A percentile compares a stretch with the other conserved stretches of the same genome.
Conservation (phyloP, 2,329 filamentous ascomycete species). For the Venturia oleaginea region DNA sequence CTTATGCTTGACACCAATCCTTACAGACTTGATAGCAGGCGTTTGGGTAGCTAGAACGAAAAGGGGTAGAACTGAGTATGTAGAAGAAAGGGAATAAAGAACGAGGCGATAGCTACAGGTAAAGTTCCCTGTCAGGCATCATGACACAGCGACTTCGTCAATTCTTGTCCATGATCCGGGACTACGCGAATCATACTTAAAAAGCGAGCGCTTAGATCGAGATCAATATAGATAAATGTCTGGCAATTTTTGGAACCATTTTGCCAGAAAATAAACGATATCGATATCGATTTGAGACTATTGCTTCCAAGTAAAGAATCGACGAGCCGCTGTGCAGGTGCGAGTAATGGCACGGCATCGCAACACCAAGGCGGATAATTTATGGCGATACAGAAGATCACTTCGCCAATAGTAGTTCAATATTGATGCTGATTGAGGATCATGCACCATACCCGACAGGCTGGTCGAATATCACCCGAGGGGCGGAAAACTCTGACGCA, state of each 20-base stretch:
- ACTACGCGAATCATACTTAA: background rate
- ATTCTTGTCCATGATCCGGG: background rate
- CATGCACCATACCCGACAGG: background rate
- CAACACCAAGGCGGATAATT: too few relatives aligned
- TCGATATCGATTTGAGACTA: background rate
- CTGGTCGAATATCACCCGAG: background rate
- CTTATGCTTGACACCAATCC: constrained; percentile 2
- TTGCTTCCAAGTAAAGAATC: background rate
- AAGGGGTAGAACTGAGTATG: background rate
- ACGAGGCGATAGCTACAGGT: too few relatives aligned
- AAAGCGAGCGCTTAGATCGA: background rate
- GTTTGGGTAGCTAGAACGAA: background rate
- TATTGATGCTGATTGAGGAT: background rate
- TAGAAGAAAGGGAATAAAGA: too few relatives aligned
- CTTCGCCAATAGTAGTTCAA: too few relatives aligned
- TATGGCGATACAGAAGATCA: too few relatives aligned
- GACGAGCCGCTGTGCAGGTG: background rate
- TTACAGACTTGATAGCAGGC: constrained; percentile 18
- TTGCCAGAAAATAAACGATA: background rate
- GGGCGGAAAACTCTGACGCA: background rate
- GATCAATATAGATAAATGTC: background rate
- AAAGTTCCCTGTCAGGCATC: too few relatives aligned
- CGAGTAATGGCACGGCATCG: too few relatives aligned
- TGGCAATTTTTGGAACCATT: background rate
- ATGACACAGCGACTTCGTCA: too few relatives aligned